These are phyloP conservation scores for Alternaria arborescens DNA, from an alignment of 2,329 filamentous ascomycete genomes.

Conservation along the genomic window DNA sequence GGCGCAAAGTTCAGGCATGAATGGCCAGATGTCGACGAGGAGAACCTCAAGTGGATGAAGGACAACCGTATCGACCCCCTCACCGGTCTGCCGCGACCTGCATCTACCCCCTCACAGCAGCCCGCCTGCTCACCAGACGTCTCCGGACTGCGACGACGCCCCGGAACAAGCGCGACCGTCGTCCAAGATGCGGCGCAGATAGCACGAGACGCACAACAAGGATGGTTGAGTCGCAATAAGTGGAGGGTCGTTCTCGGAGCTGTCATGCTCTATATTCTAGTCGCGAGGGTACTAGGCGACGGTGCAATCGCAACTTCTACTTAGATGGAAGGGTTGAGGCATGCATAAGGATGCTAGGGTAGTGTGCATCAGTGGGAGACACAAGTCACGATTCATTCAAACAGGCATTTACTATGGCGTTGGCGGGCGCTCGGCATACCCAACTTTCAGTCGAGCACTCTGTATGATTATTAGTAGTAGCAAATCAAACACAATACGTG, in stretches of 20 bases:
- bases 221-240: conserved; percentile 84
- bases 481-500: background rate
- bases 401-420: conserved; percentile 16
- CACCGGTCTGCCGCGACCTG: conserved; percentile 74
- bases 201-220: conserved; percentile 77
- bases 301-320: conserved; percentile 33
- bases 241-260: conserved; percentile 73
- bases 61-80: conserved; percentile 78
- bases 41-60: conserved; percentile 93
- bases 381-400: background rate
- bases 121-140: conserved; percentile 68
- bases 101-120: conserved; percentile 51
- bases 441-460: background rate
- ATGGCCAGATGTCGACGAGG: conserved; percentile 87
- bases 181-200: conserved; percentile 81
- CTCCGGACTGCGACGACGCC: conserved; percentile 71
- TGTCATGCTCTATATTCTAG: conserved; percentile 83
- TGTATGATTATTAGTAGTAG: background rate
- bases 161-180: conserved; percentile 66
- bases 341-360: background rate
- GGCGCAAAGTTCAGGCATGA: conserved; percentile 88
- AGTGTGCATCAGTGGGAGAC: background rate
- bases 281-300: conserved; percentile 76
- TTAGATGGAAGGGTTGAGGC: background rate
- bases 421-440: conserved; percentile 20